phyloP scores from a whole-genome alignment of 2,329 filamentous ascomycete genomes.

The Tolypocladium album region DNA sequence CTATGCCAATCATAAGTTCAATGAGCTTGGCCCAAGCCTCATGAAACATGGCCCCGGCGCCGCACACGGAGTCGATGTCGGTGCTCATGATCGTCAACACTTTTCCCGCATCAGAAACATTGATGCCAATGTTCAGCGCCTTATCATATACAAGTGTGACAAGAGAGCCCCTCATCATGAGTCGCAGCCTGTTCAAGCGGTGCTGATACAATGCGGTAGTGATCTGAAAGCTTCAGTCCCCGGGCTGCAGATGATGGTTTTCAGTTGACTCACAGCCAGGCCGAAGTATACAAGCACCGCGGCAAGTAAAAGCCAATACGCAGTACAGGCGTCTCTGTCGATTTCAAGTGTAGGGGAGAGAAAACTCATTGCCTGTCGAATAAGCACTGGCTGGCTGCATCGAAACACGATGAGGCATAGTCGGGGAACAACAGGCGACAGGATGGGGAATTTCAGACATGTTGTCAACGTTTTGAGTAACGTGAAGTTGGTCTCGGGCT shows the following conservation, averaged over 20 bases:
- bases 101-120: background rate
- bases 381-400: background rate
- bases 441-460: background rate
- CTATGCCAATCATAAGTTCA: conserved; percentile 28
- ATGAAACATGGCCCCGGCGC: conserved; percentile 25
- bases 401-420: background rate
- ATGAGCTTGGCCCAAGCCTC: conserved; percentile 29
- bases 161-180: background rate
- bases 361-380: background rate
- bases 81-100: conserved; percentile 10
- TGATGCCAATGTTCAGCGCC: background rate
- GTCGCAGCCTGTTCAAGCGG: background rate
- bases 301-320: background rate
- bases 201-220: background rate
- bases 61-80: conserved; percentile 24
- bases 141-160: background rate
- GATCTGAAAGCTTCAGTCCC: background rate
- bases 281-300: background rate
- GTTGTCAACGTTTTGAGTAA: background rate
- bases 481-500: background rate
- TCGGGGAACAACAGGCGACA: background rate
- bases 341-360: background rate
- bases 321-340: background rate
- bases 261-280: background rate
- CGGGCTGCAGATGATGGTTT: background rate